Conservation (phyloP, 768 basidiomycete species). For the Pleurotus ostreatus region DNA sequence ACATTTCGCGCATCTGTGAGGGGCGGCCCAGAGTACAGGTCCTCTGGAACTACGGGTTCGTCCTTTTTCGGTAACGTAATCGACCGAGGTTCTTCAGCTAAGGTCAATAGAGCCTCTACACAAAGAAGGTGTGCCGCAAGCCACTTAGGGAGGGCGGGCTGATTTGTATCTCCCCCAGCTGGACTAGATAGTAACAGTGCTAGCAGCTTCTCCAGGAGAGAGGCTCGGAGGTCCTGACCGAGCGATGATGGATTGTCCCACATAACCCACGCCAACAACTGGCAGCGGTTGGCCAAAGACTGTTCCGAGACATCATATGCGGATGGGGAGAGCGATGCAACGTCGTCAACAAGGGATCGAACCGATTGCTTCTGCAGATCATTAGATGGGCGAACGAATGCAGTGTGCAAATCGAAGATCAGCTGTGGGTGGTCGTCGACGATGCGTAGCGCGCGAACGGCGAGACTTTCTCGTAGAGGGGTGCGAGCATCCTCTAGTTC, state of each 20-base stretch:
- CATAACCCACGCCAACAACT: conserved; percentile 80
- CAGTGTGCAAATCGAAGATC: conserved; percentile 82
- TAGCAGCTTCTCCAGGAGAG: conserved; percentile 65
- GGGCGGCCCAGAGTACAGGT: conserved; percentile 54
- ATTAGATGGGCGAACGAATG: conserved; percentile 66
- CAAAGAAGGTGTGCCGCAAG: conserved; percentile 82
- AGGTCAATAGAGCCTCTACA: conserved; percentile 75
- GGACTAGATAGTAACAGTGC: conserved; percentile 61
- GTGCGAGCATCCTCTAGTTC: conserved; percentile 67
- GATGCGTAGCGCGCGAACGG: conserved; percentile 67
- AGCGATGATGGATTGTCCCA: conserved; percentile 68
- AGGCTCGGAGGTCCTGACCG: conserved; percentile 45
- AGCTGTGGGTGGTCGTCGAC: conserved; percentile 86
- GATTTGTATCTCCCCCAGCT: conserved; percentile 45
- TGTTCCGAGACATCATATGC: conserved; percentile 72
- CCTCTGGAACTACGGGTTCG: conserved; percentile 51
- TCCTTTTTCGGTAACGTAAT: conserved; percentile 68
- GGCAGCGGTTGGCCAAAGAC: conserved; percentile 75
- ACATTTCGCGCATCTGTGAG: conserved; percentile 58
- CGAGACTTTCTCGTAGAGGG: conserved; percentile 58
- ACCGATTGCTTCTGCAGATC: conserved; percentile 64
- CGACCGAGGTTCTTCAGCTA: conserved; percentile 66
- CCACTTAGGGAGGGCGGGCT: conserved; percentile 73
- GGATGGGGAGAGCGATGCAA: conserved; percentile 61
- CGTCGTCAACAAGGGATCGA: conserved; percentile 70